Percentiles rank a stretch among this genome's conserved stretches.
phyloP scores from a whole-genome alignment of 805 yeast species.

The Ogataea pignaliae region DNA sequence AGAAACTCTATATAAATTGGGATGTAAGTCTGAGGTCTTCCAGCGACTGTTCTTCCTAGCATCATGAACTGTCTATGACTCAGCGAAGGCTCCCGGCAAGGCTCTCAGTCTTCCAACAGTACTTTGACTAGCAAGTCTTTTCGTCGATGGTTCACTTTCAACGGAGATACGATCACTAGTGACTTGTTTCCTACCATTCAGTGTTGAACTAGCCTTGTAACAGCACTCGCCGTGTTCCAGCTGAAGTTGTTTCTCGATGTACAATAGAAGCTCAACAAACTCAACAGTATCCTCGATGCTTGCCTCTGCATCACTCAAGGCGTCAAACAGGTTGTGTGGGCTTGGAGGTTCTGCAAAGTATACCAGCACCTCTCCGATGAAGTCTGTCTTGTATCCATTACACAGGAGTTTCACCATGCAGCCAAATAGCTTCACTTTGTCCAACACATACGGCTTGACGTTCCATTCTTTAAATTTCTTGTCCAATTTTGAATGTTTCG shows the following conservation, averaged over 20 bases:
- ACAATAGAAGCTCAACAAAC: conserved; percentile 14
- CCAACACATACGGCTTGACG: conserved; percentile 19
- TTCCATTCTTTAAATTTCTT: conserved; percentile 31
- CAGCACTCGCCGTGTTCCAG: background rate
- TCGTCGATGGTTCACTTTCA: too few species aligned
- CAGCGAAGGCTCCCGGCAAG: too few species aligned
- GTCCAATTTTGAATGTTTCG: conserved; percentile 16
- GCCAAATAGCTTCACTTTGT: conserved; percentile 19
- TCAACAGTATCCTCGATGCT: conserved; percentile 8
- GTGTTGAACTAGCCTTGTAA: background rate
- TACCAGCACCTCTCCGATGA: conserved; percentile 22
- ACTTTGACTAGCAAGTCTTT: too few species aligned
- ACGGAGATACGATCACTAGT: too few species aligned
- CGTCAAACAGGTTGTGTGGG: conserved; percentile 18
- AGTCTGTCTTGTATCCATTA: conserved; percentile 17
- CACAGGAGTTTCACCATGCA: conserved; percentile 10
- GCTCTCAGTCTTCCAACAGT: too few species aligned
- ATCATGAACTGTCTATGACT: too few species aligned
- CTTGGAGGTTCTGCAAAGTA: conserved; percentile 22
- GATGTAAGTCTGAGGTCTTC: too few species aligned
- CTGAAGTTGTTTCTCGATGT: conserved; percentile 14
- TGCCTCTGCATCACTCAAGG: conserved; percentile 13
- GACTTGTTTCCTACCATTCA: too few species aligned
- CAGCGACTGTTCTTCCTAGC: too few species aligned
- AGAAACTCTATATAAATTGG: too few species aligned